Percentiles rank a stretch among this genome's conserved stretches.
Conservation (phyloP, 257 asterid genomes). For the Fraxinus pennsylvanica region DNA sequence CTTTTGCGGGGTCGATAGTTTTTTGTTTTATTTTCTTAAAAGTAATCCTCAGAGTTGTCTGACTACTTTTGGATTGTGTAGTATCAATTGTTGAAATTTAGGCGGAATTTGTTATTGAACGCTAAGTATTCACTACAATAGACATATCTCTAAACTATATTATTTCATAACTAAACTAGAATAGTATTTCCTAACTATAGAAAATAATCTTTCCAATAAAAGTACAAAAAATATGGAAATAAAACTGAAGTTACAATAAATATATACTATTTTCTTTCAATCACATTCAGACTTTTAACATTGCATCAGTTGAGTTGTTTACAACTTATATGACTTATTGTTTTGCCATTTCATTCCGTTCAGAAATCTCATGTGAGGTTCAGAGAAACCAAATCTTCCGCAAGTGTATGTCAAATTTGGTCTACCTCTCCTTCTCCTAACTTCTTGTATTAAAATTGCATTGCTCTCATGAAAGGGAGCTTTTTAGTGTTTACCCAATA, state of each 20-base stretch:
- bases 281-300: no score
- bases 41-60: not conserved
- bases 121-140: no score
- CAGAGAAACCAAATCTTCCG: not conserved
- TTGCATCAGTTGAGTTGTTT: no score
- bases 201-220: no score
- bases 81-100: no score
- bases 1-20: conserved; percentile 11
- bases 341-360: not conserved
- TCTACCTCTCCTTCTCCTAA: not conserved
- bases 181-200: no score
- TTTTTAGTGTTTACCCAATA: not conserved
- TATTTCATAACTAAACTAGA: no score
- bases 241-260: no score
- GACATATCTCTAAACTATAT: no score
- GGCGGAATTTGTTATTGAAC: no score
- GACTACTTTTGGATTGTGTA: not conserved
- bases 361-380: not conserved
- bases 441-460: not conserved
- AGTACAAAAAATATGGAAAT: no score
- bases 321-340: not conserved
- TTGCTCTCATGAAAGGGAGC: not conserved
- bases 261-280: no score
- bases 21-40: not conserved
- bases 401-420: not conserved